A percentile compares a stretch with the other conserved stretches of the same genome.
Conservation (phyloP, 148 eudicot species). For the Tetragonia tetragonoides region DNA sequence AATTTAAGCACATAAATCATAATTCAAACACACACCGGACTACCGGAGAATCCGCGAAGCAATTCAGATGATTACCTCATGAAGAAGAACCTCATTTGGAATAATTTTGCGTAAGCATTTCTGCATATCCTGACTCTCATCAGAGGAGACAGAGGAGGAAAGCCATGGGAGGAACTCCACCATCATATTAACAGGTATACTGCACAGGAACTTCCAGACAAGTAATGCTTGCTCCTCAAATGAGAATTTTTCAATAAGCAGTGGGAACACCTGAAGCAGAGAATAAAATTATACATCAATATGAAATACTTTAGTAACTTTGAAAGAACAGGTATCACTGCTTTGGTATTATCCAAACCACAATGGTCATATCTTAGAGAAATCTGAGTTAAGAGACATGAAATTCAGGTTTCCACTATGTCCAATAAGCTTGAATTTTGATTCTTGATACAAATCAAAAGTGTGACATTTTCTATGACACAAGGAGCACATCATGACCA, state of each 20-base stretch:
- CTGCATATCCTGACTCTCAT: slow-evolving; percentile 85
- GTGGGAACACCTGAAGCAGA: slow-evolving; percentile 68
- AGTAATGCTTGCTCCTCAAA: slow-evolving; percentile 95
- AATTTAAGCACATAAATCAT: slow-evolving; percentile 19
- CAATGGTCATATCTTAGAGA: background rate
- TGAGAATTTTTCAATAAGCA: slow-evolving; percentile 91
- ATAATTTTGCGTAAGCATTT: slow-evolving; percentile 76
- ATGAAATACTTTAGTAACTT: background rate
- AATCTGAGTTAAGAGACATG: background rate
- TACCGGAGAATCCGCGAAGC: background rate
- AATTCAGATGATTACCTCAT: slow-evolving; percentile 54
- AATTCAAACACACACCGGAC: background rate
- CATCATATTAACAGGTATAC: slow-evolving; percentile 99
- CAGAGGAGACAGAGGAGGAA: slow-evolving; percentile 76
- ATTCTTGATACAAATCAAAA: background rate
- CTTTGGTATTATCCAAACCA: background rate
- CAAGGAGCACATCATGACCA: background rate
- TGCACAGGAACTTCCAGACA: slow-evolving; percentile 94
- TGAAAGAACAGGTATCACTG: background rate
- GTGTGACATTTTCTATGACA: background rate
- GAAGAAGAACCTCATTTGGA: slow-evolving; percentile 90
- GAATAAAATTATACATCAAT: background rate
- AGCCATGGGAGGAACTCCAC: slow-evolving; percentile 98
- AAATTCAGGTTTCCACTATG: background rate
- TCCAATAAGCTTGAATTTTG: background rate